A percentile compares a stretch with the other conserved stretches of the same genome.
Conservation (phyloP, 352 stramenopile species). For the Pythium oligandrum region DNA sequence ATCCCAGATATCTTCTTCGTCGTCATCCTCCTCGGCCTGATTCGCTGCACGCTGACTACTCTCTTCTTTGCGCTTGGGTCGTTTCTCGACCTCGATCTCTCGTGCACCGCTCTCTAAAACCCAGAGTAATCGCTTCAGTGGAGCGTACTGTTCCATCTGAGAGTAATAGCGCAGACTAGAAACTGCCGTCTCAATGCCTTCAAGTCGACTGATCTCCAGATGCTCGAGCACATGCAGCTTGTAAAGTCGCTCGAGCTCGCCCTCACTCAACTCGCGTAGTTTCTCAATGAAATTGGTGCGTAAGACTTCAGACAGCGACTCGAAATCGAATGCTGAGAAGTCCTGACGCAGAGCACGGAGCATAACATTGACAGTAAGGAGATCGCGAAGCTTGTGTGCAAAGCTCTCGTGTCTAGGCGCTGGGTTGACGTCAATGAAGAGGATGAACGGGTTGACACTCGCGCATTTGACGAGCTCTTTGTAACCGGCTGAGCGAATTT, state of each 20-base stretch:
- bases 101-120: conserved; percentile 38
- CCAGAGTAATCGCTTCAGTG: conserved; percentile 60
- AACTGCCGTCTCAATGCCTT: conserved; percentile 14
- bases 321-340: conserved; percentile 26
- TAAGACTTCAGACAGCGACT: conserved; percentile 30
- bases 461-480: conserved; percentile 39
- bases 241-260: conserved; percentile 39
- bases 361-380: conserved; percentile 41
- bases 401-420: conserved; percentile 27
- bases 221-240: conserved; percentile 35
- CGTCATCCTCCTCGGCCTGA: conserved; percentile 17
- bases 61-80: conserved; percentile 8
- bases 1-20: conserved; percentile 58
- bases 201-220: conserved; percentile 22
- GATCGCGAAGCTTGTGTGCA: conserved; percentile 17
- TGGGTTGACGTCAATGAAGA: conserved; percentile 24
- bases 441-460: conserved; percentile 34
- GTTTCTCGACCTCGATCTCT: conserved; percentile 18
- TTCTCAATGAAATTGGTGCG: conserved; percentile 73
- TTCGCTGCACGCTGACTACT: background rate
- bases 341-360: conserved; percentile 23
- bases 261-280: conserved; percentile 47
- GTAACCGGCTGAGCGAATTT: conserved; percentile 38
- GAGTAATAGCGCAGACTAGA: conserved; percentile 55
- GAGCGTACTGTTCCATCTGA: conserved; percentile 36